Evolutionary conservation across 2,329 filamentous ascomycete genomes (phyloP), one percentile per base, ranked within the genome.

Genomic region (Pseudonectria foliicola): DNA sequence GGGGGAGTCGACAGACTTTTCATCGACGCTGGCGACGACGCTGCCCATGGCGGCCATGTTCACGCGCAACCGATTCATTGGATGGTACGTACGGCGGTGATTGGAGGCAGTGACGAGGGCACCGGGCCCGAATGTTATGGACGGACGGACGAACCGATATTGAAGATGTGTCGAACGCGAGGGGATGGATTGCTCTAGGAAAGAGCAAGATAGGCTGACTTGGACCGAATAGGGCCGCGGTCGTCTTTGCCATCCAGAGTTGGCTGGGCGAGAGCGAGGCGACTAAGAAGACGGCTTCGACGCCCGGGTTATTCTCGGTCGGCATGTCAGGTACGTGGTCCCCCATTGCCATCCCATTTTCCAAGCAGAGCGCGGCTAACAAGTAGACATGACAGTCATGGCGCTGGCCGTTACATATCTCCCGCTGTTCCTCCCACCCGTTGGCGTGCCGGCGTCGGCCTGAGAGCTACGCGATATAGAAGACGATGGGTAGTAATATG

Each of bases 11-110:
- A 67, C 74, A 46, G 88, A 95, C 55, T 75, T 94, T 61, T 70
- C 77, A 34, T 82, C 83, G 62, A 86, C 71, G 18, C 55, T 81
- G 36, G 68, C 73, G 18, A 90, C 82, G 55, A 93, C 89, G 25
- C 70, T 96, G 56, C 90, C 90, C 39, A 95, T 95, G 90, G 88
- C 86, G 39, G 89, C 89, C 45, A 93, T 95, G 73, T 92, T 95
- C 59, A 92, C 84, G 51, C 76, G 88, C 49, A 95, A 94, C 67
- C 84, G 85, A 73, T 92, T 76, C 54, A 65, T 82, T 38, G 77
- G 77, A 55, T 82, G 77, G 75, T 77, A 61, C 41, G 67, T 57
- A 28, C 14, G 13, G 27, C 13, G 14, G 7, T 15, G n/a, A n/a
- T n/a, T n/a, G n/a, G n/a, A n/a, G n/a, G n/a, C n/a, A n/a, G n/a